Base-by-base conservation (phyloP, 257 asterid species). In the Lithospermum erythrorhizon region DNA sequence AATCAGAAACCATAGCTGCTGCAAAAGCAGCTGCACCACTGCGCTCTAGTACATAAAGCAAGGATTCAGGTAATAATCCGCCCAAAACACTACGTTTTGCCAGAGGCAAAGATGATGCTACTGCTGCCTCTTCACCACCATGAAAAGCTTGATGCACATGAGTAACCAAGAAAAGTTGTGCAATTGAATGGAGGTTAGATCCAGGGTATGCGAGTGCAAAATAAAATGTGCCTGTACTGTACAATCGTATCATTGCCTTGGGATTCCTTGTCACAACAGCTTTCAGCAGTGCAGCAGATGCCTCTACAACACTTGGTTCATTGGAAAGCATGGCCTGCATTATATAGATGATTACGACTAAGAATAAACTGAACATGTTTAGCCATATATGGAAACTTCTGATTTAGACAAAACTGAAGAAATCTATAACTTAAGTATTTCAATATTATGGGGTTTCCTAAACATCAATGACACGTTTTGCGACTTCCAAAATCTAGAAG, bases 41-140 rank as follows among this genome's bases (percentile, higher is more conserved):
- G 51, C 98, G 94, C 68, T 93, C 98, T 75, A 93, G 79, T 55
- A 93, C 98, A 80, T 93, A 93, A 55, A 93, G 89, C 87, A 93
- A 83, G 22, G 98, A 93, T 79, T 86, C 98, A 7, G 98, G 98
- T 75, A 93, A 78, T 74, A 93, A 94, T 61, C 98, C 98, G 57
- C 98, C 98, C 76, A 93, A 69, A 76, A 93, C 98, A 81, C 98
- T 93, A 60, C 89, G 87, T 76, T 93, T 93, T 53, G 98, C 97
- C 83, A 88, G 73, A 79, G 95, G 95, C 72, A 93, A 76, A 63
- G 98, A 88, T 54, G 97, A 88, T 57, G 98, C 86, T 70, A 93
- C 85, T 35, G 98, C 90, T 47, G 98, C 98, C 69, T 93, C 98
- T 76, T 88, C 97, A 61, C 98, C 98, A 54, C 98, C 98, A 76